Conservation (phyloP, 2,329 filamentous ascomycete genomes). For the Verticillium isaacii region DNA sequence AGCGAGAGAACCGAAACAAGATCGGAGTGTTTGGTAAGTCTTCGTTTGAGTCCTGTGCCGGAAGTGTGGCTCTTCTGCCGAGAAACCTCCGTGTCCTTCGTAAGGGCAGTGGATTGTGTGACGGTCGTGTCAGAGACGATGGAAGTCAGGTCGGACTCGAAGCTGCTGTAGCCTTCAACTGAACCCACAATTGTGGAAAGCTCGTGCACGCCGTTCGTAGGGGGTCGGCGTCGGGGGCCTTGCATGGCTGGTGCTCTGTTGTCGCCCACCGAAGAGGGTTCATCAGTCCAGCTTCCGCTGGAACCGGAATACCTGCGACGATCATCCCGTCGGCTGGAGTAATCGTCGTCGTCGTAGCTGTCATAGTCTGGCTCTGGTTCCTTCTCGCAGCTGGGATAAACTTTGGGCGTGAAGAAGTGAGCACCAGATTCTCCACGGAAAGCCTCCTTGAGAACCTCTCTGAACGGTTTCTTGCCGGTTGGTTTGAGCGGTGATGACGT, state of each 20-base stretch:
- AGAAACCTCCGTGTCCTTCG: slow-evolving; percentile 39
- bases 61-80: slow-evolving; percentile 43
- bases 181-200: slow-evolving; percentile 52
- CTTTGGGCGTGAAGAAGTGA: slow-evolving; percentile 37
- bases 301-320: slow-evolving; percentile 26
- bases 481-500: slow-evolving; percentile 44
- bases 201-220: slow-evolving; percentile 50
- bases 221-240: slow-evolving; percentile 35
- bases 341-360: slow-evolving; percentile 17
- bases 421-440: slow-evolving; percentile 57
- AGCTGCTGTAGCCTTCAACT: slow-evolving; percentile 39
- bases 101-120: slow-evolving; percentile 47
- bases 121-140: slow-evolving; percentile 45
- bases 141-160: slow-evolving; percentile 46
- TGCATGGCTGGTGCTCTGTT: slow-evolving; percentile 20
- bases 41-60: slow-evolving; percentile 54
- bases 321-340: slow-evolving; percentile 10
- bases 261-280: slow-evolving; percentile 18
- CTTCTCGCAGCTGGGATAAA: slow-evolving; percentile 45
- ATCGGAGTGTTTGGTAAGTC: slow-evolving; percentile 87
- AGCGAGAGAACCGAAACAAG: slow-evolving; percentile 87
- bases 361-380: slow-evolving; percentile 21
- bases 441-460: slow-evolving; percentile 56
- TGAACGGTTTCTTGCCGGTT: slow-evolving; percentile 43
- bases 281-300: slow-evolving; percentile 19